Evolutionary conservation across 176 grass and related monocot genomes (phyloP), one percentile per base, ranked within the genome.

Genomic region (Puccinellia tenuiflora): DNA sequence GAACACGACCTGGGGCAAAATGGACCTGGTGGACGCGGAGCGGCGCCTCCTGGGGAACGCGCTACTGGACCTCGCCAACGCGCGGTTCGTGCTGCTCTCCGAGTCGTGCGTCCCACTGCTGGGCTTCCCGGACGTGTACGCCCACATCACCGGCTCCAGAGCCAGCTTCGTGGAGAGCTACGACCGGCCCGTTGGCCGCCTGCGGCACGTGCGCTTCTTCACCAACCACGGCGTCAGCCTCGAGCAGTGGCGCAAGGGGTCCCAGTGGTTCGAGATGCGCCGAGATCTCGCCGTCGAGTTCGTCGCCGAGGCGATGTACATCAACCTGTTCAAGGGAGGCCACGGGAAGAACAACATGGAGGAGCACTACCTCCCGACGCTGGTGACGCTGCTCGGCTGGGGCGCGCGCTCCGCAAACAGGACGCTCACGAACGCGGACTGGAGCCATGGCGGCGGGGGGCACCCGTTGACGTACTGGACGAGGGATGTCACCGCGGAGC

Each of bases 331-430:
- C 59, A 84, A 81, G 20, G 63, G 69, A 20, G 45, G 73, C 5
- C 77, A 26, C 5, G 40, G 3, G n/a, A 30, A 22, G 51, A 82
- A 72, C 85, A 77, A 90, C 14, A 82, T 90, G 47, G 83, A 92
- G n/a, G 90, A 92, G 85, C 93, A 95, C 79, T 95, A 95, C 79
- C 79, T 95, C n/a, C 85, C 90, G 3, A 95, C 85, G 60, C 82
- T 95, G 65, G 74, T 88, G 15, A 79, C 11, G 81, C 3, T 88
- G 34, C 75, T 84, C 1, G 34, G 81, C 1, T 84, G 84, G 83
- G 29, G 83, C 16, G 22, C 63, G 37, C 87, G 76, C 11, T 92
- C 85, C 50, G 61, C 80, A 9, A 85, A 97, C 46, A 83, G 90
- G 43, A 90, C 83, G 29, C 73, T 97, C 54, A 97, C 91, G 13